Percentiles rank a stretch among this genome's conserved stretches.
Evolutionary conservation across 2,329 filamentous ascomycete species (phyloP).

Genomic region (Botrytis tulipae): DNA sequence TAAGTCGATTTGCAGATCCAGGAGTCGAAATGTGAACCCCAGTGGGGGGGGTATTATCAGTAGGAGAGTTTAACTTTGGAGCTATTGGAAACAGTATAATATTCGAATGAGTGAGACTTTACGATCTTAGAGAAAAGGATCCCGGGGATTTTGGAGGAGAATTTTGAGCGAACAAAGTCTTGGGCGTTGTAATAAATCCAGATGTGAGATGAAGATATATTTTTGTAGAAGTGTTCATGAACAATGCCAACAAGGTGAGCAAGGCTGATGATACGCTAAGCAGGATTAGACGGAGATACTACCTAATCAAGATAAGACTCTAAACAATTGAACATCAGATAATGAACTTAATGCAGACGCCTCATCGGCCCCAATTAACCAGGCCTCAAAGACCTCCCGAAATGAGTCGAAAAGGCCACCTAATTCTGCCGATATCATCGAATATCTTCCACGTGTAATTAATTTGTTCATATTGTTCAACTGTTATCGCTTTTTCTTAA

Average conservation of each 20-base stretch:
- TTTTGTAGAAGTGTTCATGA: background rate
- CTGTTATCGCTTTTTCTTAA: background rate
- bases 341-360: background rate
- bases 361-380: background rate
- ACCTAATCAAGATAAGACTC: background rate
- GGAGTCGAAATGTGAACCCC: background rate
- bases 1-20: background rate
- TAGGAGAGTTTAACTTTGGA: background rate
- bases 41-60: background rate
- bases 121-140: background rate
- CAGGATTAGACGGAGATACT: background rate
- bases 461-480: background rate
- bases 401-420: constrained; percentile 19
- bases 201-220: constrained; percentile 8
- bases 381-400: constrained; percentile 4
- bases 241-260: background rate
- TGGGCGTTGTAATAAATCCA: no score
- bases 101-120: background rate
- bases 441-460: constrained; percentile 14
- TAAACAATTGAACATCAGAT: background rate
- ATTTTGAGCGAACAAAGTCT: no score
- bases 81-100: background rate
- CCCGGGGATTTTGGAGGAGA: no score
- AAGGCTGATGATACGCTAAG: background rate
- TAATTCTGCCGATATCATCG: constrained; percentile 16